These are phyloP conservation scores for Stromatinia cepivora DNA, from an alignment of 2,329 filamentous ascomycete genomes.

Conservation along the genomic window DNA sequence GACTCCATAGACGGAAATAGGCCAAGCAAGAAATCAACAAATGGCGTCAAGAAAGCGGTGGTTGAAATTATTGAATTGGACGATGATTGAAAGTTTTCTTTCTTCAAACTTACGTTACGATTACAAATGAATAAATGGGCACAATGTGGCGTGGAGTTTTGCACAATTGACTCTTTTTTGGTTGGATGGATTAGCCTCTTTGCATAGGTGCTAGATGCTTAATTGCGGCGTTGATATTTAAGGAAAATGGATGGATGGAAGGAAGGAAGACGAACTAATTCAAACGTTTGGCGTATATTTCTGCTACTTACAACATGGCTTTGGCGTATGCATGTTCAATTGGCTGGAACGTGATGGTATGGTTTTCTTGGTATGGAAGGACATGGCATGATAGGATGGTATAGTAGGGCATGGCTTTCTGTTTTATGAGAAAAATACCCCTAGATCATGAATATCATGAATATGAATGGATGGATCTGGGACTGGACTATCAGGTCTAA, in stretches of 20 bases:
- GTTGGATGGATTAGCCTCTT: slow-evolving; percentile 15
- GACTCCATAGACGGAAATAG: slow-evolving; percentile 24
- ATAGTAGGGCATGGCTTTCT: slow-evolving; percentile 4
- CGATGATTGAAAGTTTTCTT: slow-evolving; percentile 30
- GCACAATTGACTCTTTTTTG: background rate
- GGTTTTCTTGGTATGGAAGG: background rate
- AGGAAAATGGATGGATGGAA: background rate
- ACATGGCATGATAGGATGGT: background rate
- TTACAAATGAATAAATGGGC: background rate
- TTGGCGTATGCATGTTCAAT: slow-evolving; percentile 9
- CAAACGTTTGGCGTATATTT: slow-evolving; percentile 3
- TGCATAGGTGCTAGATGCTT: slow-evolving; percentile 10
- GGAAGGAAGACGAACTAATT: background rate
- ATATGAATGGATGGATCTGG: slow-evolving; percentile 5
- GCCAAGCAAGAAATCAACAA: slow-evolving; percentile 13
- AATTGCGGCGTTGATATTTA: background rate
- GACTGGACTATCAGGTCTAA: slow-evolving; percentile 1
- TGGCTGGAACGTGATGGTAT: background rate
- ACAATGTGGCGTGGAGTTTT: slow-evolving; percentile 8
- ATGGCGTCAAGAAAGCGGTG: slow-evolving; percentile 19
- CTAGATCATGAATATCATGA: slow-evolving; percentile 3
- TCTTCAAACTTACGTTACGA: background rate
- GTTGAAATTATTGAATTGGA: slow-evolving; percentile 37
- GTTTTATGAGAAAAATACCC: background rate
- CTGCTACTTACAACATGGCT: slow-evolving; percentile 14